phyloP scores from a whole-genome alignment of 805 yeast genomes.

The Candida nanaspora region DNA sequence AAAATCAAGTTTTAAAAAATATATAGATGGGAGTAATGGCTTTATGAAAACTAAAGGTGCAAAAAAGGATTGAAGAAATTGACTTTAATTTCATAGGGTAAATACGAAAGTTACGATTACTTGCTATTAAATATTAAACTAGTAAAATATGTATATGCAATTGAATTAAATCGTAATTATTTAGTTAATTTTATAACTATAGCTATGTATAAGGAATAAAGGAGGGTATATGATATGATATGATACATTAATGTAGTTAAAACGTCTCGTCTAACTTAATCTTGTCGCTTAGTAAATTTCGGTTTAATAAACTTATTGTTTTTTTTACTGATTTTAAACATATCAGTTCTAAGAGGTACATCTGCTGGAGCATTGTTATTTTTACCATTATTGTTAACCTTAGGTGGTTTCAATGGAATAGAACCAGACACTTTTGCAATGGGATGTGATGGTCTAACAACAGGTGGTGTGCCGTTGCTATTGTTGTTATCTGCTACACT shows the following conservation, averaged over 20 bases:
- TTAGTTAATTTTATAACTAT: background rate
- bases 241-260: too few species aligned
- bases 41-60: conserved; percentile 20
- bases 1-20: conserved; percentile 7
- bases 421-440: too few species aligned
- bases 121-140: too few species aligned
- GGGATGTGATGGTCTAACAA: too few species aligned
- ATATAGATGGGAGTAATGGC: conserved; percentile 9
- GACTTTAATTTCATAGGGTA: too few species aligned
- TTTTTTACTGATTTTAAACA: conserved; percentile 16
- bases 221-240: too few species aligned
- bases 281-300: background rate
- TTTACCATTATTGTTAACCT: background rate
- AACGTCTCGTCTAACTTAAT: background rate
- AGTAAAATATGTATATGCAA: too few species aligned
- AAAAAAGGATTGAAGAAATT: conserved; percentile 24
- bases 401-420: background rate
- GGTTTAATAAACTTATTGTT: conserved; percentile 7
- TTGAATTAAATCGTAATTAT: background rate
- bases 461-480: too few species aligned
- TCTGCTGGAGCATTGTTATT: background rate
- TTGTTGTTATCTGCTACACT: too few species aligned
- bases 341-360: background rate
- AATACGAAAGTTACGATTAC: too few species aligned
- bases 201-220: background rate